Conservation (phyloP, 2,329 filamentous ascomycete genomes). For the Cladophialophora bantiana region DNA sequence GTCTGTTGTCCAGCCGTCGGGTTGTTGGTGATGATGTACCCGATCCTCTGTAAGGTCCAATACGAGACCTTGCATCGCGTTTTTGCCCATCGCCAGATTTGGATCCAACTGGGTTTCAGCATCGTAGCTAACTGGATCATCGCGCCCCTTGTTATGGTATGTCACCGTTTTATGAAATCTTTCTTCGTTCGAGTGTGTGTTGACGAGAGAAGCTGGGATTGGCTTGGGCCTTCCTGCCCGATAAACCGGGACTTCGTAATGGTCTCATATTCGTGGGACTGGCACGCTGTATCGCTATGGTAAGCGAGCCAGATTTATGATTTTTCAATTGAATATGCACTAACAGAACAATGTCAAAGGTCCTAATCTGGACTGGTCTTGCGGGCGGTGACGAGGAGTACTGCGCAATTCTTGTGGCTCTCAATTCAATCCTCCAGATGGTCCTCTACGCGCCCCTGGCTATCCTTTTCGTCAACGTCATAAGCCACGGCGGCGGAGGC, state of each 20-base stretch:
- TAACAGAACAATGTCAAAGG: conserved; percentile 44
- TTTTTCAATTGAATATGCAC: too few relatives aligned
- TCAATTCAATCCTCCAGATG: conserved; percentile 80
- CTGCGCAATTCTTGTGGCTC: conserved; percentile 77
- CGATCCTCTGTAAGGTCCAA: conserved; percentile 84
- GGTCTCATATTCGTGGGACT: conserved; percentile 83
- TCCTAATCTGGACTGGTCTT: conserved; percentile 77
- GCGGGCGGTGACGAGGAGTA: conserved; percentile 81
- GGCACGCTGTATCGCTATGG: conserved; percentile 89
- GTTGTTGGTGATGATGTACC: conserved; percentile 91
- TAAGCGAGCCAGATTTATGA: conserved; percentile 44
- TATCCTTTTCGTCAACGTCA: conserved; percentile 73
- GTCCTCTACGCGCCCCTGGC: conserved; percentile 74
- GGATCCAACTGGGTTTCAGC: conserved; percentile 79
- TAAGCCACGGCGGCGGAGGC: conserved; percentile 60
- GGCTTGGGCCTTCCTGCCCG: conserved; percentile 61
- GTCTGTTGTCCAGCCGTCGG: conserved; percentile 67
- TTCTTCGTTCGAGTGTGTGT: neutral
- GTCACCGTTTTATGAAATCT: neutral
- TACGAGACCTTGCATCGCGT: conserved; percentile 76
- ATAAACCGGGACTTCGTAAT: conserved; percentile 58
- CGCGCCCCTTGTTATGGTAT: conserved; percentile 76
- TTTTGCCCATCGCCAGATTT: conserved; percentile 67
- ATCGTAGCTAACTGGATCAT: conserved; percentile 81
- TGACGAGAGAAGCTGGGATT: conserved; percentile 54